Percentiles rank a stretch among this genome's conserved stretches.
Conservation (phyloP, 257 asterid genomes). For the Jaltomata sinuosa region DNA sequence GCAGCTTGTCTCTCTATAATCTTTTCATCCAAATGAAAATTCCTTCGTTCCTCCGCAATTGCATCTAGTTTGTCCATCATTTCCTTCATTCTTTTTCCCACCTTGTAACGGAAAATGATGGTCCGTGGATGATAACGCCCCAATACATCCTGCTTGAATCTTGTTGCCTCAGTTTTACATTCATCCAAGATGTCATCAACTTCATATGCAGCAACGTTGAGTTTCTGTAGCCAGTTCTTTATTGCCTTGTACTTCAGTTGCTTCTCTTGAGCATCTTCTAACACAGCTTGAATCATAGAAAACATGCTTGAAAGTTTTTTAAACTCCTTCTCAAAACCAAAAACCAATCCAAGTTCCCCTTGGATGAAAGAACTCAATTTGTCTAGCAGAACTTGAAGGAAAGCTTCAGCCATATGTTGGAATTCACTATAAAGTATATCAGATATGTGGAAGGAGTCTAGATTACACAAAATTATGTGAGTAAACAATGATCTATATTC, state of each 20-base stretch:
- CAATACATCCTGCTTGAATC: not conserved
- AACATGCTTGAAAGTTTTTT: not conserved
- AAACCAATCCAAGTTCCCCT: not conserved
- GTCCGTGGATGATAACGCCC: not conserved
- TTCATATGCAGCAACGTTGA: not conserved
- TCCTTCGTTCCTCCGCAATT: slow-evolving; percentile 7
- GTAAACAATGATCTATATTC: not conserved
- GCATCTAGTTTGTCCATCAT: not conserved
- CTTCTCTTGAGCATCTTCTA: not conserved
- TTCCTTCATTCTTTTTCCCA: slow-evolving; percentile 13
- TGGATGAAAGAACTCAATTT: not conserved
- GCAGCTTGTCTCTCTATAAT: not conserved
- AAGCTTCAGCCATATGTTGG: not conserved
- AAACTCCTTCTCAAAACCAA: not conserved
- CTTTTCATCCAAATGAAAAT: slow-evolving; percentile 9
- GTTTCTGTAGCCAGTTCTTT: not conserved
- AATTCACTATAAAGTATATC: not conserved
- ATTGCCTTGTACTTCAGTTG: not conserved
- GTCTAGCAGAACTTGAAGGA: not conserved
- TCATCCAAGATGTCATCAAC: not conserved
- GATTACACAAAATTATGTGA: not conserved
- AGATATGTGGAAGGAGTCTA: not conserved
- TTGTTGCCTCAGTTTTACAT: not conserved
- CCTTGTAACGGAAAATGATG: not conserved
- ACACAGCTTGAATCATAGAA: not conserved